A percentile compares a stretch with the other conserved stretches of the same genome.
Conservation (phyloP, 2,329 filamentous ascomycete genomes). For the Botrytis fragariae region DNA sequence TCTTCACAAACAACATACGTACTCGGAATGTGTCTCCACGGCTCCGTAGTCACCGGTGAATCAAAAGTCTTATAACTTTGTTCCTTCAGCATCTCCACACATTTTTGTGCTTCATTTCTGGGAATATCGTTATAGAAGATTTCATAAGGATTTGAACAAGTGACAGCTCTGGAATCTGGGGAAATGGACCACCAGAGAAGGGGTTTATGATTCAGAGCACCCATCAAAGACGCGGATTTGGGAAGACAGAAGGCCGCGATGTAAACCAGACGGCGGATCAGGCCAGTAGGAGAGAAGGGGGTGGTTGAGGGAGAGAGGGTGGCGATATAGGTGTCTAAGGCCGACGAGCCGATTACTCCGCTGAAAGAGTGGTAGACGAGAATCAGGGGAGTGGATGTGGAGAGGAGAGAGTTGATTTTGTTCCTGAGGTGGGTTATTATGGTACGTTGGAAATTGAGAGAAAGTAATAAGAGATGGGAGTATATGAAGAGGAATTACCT, state of each 20-base stretch:
- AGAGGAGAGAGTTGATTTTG: slow-evolving; percentile 37
- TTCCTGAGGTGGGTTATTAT: background rate
- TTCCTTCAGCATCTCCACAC: slow-evolving; percentile 30
- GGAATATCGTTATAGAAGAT: slow-evolving; percentile 42
- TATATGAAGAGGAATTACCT: slow-evolving; percentile 24
- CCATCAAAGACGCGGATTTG: slow-evolving; percentile 25
- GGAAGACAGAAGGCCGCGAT: slow-evolving; percentile 26
- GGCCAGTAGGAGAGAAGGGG: background rate
- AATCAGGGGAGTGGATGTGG: slow-evolving; percentile 41
- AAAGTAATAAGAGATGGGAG: background rate
- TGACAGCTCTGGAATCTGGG: slow-evolving; percentile 19
- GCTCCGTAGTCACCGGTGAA: slow-evolving; percentile 37
- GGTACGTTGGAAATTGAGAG: background rate
- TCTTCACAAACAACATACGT: slow-evolving; percentile 44
- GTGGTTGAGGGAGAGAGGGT: background rate
- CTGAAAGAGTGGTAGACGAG: slow-evolving; percentile 44
- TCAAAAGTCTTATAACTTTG: slow-evolving; percentile 36
- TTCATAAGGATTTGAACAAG: slow-evolving; percentile 25
- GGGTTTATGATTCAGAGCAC: slow-evolving; percentile 17
- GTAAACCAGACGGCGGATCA: slow-evolving; percentile 6
- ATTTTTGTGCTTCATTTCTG: slow-evolving; percentile 26
- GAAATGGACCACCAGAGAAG: slow-evolving; percentile 26
- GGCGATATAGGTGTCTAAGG: slow-evolving; percentile 36
- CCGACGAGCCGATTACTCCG: slow-evolving; percentile 40
- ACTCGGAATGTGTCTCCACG: slow-evolving; percentile 42